These are phyloP conservation scores for Crithidia acanthocephali DNA, from an alignment of 208 protist genomes.

Conservation along the genomic window DNA sequence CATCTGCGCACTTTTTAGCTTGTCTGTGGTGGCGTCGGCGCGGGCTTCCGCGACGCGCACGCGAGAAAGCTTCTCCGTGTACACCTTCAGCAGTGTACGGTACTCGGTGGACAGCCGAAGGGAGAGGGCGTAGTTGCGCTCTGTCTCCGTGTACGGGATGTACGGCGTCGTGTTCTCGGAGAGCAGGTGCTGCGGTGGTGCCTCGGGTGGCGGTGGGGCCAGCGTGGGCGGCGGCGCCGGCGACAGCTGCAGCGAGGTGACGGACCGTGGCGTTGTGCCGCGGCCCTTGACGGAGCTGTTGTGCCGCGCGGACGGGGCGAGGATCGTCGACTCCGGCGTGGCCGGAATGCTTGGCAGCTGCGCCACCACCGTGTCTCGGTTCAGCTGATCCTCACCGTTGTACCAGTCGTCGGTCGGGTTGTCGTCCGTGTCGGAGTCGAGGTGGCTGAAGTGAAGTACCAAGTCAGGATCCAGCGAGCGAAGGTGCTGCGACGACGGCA, in stretches of 20 bases:
- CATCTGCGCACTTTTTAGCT: neutral
- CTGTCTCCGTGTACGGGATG: neutral
- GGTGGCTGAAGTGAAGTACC: constrained; percentile 8
- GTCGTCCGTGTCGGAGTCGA: neutral
- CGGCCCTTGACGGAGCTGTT: neutral
- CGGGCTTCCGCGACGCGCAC: constrained; percentile 1
- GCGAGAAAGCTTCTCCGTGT: constrained; percentile 2
- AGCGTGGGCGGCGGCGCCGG: constrained; percentile 5
- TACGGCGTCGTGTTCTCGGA: neutral
- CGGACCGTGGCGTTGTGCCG: neutral
- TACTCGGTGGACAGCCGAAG: constrained; percentile 5
- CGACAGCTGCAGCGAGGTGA: constrained; percentile 4
- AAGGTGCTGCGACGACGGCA: neutral
- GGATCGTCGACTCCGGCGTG: neutral
- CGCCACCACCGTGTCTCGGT: neutral
- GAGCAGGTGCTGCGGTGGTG: neutral
- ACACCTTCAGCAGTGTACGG: constrained; percentile 16
- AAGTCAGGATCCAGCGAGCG: constrained; percentile 2
- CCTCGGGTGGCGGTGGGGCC: neutral
- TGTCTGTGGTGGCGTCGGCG: neutral
- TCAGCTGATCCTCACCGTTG: neutral
- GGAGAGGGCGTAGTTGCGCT: neutral
- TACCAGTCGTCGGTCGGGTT: neutral
- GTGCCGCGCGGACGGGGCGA: neutral
- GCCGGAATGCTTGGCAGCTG: neutral